These are phyloP conservation scores for Aspergillus calidoustus DNA, from an alignment of 2,329 filamentous ascomycete genomes.

Conservation along the genomic window DNA sequence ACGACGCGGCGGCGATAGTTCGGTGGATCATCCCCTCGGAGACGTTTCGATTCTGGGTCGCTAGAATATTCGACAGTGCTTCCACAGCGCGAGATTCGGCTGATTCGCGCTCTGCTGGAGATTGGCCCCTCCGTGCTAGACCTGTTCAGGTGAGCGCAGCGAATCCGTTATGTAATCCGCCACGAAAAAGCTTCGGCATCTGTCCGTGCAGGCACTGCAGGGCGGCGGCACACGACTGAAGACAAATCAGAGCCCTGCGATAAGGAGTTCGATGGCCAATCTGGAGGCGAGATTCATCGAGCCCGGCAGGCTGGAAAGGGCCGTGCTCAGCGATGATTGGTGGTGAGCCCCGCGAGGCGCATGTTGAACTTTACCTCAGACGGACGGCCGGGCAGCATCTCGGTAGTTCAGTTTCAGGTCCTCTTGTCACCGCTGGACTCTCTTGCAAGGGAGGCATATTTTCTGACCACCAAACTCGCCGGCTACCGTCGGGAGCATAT, in stretches of 20 bases:
- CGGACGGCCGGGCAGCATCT: not conserved
- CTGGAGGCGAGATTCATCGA: constrained; percentile 17
- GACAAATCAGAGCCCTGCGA: constrained; percentile 22
- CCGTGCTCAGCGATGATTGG: constrained; percentile 24
- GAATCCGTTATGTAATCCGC: constrained; percentile 15
- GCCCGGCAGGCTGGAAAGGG: constrained; percentile 21
- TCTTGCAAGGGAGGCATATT: constrained; percentile 10
- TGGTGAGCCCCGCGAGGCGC: constrained; percentile 15
- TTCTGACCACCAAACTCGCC: constrained; percentile 7
- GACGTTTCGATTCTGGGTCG: constrained; percentile 1
- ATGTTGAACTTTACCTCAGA: constrained; percentile 6
- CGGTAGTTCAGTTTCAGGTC: not conserved
- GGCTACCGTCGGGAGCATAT: not conserved
- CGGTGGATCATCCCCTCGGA: not conserved
- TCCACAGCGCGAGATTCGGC: not conserved
- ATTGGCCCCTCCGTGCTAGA: constrained; percentile 1
- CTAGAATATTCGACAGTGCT: constrained; percentile 18
- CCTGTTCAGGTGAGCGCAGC: not conserved
- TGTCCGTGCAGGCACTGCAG: constrained; percentile 29
- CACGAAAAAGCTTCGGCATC: constrained; percentile 22
- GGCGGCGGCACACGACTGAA: not conserved
- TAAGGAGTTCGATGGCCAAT: constrained; percentile 27
- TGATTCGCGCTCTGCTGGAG: not conserved
- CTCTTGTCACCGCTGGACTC: constrained; percentile 8
- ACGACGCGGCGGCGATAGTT: not conserved